Percentiles rank a stretch among this genome's conserved stretches.
Conservation (phyloP, 2,329 filamentous ascomycete species). For the Furcasterigmium furcatum region DNA sequence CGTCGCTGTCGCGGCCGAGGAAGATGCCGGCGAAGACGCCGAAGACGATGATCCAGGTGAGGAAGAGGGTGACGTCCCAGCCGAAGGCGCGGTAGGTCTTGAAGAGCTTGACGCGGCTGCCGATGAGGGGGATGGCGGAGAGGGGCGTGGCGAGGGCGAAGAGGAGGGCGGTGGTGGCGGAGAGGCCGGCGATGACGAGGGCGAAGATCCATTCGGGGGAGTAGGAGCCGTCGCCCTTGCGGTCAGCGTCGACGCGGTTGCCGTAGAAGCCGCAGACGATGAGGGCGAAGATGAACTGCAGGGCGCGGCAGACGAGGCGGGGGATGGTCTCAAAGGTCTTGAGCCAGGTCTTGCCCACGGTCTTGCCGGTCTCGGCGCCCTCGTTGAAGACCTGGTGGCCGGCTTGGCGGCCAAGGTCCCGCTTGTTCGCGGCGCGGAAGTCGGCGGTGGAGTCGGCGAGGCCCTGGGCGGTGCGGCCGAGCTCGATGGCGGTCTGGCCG, state of each 20-base stretch:
- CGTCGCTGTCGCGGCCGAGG: constrained; percentile 54
- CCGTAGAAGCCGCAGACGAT: constrained; percentile 69
- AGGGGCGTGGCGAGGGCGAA: constrained; percentile 34
- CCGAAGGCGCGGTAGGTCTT: constrained; percentile 40
- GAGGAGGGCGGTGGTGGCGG: constrained; percentile 46
- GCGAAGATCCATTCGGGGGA: constrained; percentile 63
- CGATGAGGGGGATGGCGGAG: constrained; percentile 26
- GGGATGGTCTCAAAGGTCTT: constrained; percentile 42
- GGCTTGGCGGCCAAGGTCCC: constrained; percentile 25
- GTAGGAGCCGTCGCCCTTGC: constrained; percentile 31
- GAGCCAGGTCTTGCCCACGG: constrained; percentile 39
- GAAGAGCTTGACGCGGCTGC: constrained; percentile 25
- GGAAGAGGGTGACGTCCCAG: constrained; percentile 39
- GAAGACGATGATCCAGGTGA: constrained; percentile 64
- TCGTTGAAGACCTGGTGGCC: constrained; percentile 28
- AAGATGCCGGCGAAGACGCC: constrained; percentile 72
- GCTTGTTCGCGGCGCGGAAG: constrained; percentile 27
- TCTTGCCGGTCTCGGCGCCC: constrained; percentile 33
- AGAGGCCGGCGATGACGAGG: constrained; percentile 51
- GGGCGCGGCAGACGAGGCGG: constrained; percentile 54
- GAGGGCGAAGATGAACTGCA: constrained; percentile 69
- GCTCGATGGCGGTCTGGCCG: constrained; percentile 27
- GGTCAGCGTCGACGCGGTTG: constrained; percentile 50
- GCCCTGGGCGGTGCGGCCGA: constrained; percentile 22
- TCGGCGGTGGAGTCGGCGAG: constrained; percentile 22